Conservation (phyloP, 108 stramenopile species). For the Schizochytrium sp. region DNA sequence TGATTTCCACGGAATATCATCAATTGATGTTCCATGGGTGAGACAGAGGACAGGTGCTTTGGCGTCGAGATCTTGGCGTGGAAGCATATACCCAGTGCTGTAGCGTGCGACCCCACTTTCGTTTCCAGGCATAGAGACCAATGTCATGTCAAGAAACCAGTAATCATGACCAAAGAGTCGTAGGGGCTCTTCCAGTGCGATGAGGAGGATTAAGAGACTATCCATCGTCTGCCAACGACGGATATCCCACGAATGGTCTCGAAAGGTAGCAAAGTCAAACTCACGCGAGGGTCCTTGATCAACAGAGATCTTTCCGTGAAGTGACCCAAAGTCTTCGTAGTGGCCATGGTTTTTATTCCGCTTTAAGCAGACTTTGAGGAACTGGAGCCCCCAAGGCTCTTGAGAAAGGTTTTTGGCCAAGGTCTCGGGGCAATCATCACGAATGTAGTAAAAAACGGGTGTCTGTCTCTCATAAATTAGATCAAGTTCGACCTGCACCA, state of each 20-base stretch:
- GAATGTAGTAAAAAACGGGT: conserved; percentile 48
- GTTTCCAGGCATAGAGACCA: conserved; percentile 50
- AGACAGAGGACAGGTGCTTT: background rate
- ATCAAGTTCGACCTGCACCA: background rate
- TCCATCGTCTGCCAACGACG: conserved; percentile 37
- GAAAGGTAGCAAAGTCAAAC: conserved; percentile 17
- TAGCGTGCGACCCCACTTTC: conserved; percentile 44
- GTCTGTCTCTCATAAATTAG: conserved; percentile 11
- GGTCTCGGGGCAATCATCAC: conserved; percentile 47
- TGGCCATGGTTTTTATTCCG: conserved; percentile 47
- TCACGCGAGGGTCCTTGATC: background rate
- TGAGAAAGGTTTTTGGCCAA: conserved; percentile 30
- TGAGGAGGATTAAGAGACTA: conserved; percentile 34
- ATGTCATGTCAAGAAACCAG: conserved; percentile 30
- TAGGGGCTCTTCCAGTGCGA: conserved; percentile 24
- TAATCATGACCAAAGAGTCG: conserved; percentile 42
- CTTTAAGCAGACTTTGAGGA: conserved; percentile 41
- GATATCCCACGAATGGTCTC: conserved; percentile 53
- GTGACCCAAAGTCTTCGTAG: conserved; percentile 60
- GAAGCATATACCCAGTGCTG: conserved; percentile 31
- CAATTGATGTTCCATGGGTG: conserved; percentile 1
- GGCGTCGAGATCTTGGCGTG: background rate
- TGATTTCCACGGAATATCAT: conserved; percentile 7
- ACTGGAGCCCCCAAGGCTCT: conserved; percentile 48
- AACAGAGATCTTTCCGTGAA: background rate